Evolutionary conservation across 164 flowering plant species (phyloP).

Genomic region (Magnolia kwangsiensis): DNA sequence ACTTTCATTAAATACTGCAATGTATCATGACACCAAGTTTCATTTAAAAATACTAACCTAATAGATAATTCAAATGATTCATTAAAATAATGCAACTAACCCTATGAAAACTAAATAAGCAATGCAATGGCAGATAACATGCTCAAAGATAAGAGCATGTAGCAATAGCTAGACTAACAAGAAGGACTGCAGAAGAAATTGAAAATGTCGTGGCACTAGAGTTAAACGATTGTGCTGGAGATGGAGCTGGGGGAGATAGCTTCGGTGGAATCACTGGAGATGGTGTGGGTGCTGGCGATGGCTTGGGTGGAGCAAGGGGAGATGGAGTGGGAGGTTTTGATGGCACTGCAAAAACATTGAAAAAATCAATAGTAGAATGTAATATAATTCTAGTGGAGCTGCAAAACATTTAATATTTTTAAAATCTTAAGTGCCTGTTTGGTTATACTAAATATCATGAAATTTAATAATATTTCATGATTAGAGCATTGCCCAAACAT

Average conservation of each 20-base stretch:
- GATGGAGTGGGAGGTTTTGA: too few species aligned
- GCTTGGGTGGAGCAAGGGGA: too few species aligned
- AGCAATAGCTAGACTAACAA: conserved; percentile 12
- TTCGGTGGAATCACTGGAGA: background rate
- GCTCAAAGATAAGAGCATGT: conserved; percentile 6
- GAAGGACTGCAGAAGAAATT: background rate
- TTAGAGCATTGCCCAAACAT: too few species aligned
- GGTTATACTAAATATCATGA: too few species aligned
- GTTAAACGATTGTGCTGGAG: background rate
- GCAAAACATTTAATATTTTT: too few species aligned
- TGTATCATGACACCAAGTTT: background rate
- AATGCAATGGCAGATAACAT: background rate
- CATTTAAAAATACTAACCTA: background rate
- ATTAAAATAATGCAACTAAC: background rate
- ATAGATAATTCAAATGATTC: background rate
- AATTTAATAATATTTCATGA: too few species aligned
- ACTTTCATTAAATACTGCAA: background rate
- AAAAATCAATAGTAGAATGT: too few species aligned
- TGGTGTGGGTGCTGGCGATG: background rate
- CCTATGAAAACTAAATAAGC: background rate
- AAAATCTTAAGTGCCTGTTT: too few species aligned
- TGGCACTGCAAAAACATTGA: too few species aligned
- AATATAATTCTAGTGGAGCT: too few species aligned
- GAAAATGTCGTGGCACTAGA: conserved; percentile 5
- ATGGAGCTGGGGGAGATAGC: conserved; percentile 1